Conservation (phyloP, 2,329 filamentous ascomycete genomes). For the Paecilomyces fulvus region DNA sequence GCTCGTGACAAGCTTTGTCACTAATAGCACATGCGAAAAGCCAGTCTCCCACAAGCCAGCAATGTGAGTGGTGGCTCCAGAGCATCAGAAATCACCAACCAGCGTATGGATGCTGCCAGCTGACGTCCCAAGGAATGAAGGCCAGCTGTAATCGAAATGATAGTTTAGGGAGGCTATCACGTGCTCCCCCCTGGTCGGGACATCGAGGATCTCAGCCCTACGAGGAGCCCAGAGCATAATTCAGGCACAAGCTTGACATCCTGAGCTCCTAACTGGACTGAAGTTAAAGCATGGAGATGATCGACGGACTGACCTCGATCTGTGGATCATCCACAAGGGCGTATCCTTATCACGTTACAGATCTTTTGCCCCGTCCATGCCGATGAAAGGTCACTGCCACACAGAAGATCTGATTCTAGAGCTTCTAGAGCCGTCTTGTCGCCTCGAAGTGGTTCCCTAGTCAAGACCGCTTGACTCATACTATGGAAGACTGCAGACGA, state of each 20-base stretch:
- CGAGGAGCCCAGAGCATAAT: not conserved
- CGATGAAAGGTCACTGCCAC: not conserved
- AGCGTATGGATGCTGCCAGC: not conserved
- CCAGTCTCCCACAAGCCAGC: not conserved
- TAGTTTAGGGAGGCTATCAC: not conserved
- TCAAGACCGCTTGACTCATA: not conserved
- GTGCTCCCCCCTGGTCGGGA: not conserved
- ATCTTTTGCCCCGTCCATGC: not conserved
- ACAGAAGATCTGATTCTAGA: not conserved
- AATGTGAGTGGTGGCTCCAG: not conserved
- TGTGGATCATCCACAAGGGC: not conserved
- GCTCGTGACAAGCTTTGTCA: not conserved
- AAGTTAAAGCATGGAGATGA: not conserved
- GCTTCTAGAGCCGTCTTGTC: not conserved
- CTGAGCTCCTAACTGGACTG: not conserved
- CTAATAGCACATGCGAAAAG: not conserved
- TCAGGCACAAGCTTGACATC: not conserved
- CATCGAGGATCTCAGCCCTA: not conserved
- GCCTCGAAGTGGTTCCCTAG: not conserved
- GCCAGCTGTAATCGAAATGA: not conserved
- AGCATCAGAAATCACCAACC: not conserved
- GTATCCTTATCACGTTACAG: not conserved
- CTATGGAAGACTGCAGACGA: not conserved
- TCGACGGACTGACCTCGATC: not conserved
- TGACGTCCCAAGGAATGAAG: not conserved